Base-by-base conservation (phyloP, 2,329 filamentous ascomycete species). In the Pseudofabraea citricarpa region DNA sequence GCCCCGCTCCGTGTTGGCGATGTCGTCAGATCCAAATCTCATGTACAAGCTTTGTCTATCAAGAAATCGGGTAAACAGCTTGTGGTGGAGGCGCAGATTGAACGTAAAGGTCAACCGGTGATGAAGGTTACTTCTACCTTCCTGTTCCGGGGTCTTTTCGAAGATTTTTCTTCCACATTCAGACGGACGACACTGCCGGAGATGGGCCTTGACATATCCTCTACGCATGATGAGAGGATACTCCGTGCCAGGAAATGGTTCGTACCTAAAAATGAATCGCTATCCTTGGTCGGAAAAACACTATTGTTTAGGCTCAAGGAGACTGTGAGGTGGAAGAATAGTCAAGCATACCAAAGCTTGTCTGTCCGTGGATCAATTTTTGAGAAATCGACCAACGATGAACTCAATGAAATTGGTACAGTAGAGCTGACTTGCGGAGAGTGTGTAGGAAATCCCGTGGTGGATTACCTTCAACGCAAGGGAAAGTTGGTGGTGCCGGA, bases 81-180 rank as follows among this genome's bases (percentile, higher is more conserved):
- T n/a, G 91, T 96, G 68, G 90, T 97, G 9, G 94, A 89, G 58
- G 93, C 90, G 47, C 95, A 90, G 7, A 95, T 97, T 57, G 83
- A 77, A 42, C 84, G 90, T 31, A 80, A 90, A 42, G 84, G 83
- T 16, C 67, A 86, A 64, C 75, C 89, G 3, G 87, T 97, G 51
- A 96, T 97, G 90, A 88, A 96, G 62, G 90, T 97, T 20, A 95
- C 88, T 10, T 95, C 88, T 51, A 90, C 95, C 64, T 97, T 97
- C 77, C 66, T 97, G 55, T 97, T 96, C 74, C 85, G 91, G 29
- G 91, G 93, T 43, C 75, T 75, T 22, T 97, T 95, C 70, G 84
- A 77, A 41, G 91, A 97, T 66, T 96, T 8, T 27, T 27, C 24
- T 8, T 27, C n/a, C 24, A 27, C 24, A n/a, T 27, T 27, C 24